Conservation (phyloP, 2,329 filamentous ascomycete genomes). For the Elsinoe batatas region DNA sequence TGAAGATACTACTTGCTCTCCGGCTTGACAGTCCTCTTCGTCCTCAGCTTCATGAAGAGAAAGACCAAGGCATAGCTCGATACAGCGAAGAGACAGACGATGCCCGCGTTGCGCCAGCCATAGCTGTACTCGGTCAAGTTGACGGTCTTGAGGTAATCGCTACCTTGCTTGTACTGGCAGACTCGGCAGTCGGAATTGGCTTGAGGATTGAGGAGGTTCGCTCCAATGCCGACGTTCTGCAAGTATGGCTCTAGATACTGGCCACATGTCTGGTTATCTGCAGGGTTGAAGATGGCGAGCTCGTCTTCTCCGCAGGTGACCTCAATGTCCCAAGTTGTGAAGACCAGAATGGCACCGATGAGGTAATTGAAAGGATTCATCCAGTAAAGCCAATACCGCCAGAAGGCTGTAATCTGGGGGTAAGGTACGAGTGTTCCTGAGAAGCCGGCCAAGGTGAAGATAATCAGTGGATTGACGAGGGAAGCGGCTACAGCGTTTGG, state of each 20-base stretch:
- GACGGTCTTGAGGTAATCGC: conserved; percentile 14
- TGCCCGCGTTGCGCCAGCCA: conserved; percentile 13
- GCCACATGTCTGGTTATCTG: conserved; percentile 27
- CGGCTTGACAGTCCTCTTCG: conserved; percentile 5
- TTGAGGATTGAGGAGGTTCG: conserved; percentile 30
- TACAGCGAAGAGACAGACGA: neutral
- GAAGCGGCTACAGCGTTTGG: conserved; percentile 56
- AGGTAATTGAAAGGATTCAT: conserved; percentile 55
- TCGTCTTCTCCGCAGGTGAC: conserved; percentile 25
- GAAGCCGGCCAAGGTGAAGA: conserved; percentile 33
- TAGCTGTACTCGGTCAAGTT: conserved; percentile 5
- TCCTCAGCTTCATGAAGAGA: conserved; percentile 11
- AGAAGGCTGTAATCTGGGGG: conserved; percentile 51
- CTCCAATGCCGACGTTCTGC: conserved; percentile 19
- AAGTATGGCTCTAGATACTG: conserved; percentile 34
- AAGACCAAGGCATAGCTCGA: conserved; percentile 4
- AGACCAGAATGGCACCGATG: conserved; percentile 26
- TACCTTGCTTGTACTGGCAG: conserved; percentile 13
- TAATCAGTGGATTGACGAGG: conserved; percentile 36
- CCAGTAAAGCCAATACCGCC: conserved; percentile 43
- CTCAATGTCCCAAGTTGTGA: conserved; percentile 46
- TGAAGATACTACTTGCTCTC: neutral
- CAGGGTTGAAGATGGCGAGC: conserved; percentile 31
- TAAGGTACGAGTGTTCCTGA: conserved; percentile 49
- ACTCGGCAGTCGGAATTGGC: conserved; percentile 24